A percentile compares a stretch with the other conserved stretches of the same genome.
Evolutionary conservation across 768 basidiomycete genomes (phyloP).

Genomic region (Trichaptum fuscoviolaceum): DNA sequence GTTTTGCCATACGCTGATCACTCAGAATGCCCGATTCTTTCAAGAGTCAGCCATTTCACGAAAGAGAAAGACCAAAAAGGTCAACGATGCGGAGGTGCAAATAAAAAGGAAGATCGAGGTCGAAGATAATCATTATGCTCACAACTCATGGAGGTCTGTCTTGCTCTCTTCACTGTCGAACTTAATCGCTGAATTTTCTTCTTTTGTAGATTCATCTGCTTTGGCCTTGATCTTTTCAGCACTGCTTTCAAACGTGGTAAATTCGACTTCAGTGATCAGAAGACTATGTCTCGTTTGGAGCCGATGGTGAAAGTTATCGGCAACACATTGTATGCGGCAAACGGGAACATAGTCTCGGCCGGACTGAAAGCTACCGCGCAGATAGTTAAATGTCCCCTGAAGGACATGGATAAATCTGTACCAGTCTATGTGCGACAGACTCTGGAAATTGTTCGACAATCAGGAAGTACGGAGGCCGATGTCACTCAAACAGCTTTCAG

Average conservation of each 20-base stretch:
- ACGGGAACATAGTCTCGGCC: constrained; percentile 64
- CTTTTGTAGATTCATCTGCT: constrained; percentile 67
- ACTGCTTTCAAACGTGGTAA: constrained; percentile 81
- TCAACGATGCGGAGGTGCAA: constrained; percentile 67
- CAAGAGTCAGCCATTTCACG: constrained; percentile 45
- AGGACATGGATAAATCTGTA: constrained; percentile 65
- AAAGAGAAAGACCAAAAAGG: constrained; percentile 28
- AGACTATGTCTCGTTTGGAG: constrained; percentile 78
- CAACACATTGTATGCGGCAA: constrained; percentile 85
- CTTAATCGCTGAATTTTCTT: constrained; percentile 8
- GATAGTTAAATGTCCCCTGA: constrained; percentile 80
- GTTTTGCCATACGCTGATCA: constrained; percentile 85
- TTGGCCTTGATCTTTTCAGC: constrained; percentile 88
- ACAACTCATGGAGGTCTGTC: constrained; percentile 81
- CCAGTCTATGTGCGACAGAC: constrained; percentile 83
- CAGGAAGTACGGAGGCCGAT: constrained; percentile 86
- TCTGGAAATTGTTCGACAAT: constrained; percentile 73
- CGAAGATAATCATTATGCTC: constrained; percentile 66
- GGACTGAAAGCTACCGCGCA: constrained; percentile 77
- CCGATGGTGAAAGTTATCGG: constrained; percentile 84
- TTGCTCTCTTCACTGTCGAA: not conserved
- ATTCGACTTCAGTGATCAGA: constrained; percentile 75
- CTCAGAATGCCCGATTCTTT: constrained; percentile 84
- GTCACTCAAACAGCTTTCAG: constrained; percentile 85
- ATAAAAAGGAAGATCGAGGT: constrained; percentile 56